Percentiles rank a stretch among this genome's conserved stretches.
phyloP scores from a whole-genome alignment of 495 filamentous ascomycete genomes.

The Evansstolkia leycettana region DNA sequence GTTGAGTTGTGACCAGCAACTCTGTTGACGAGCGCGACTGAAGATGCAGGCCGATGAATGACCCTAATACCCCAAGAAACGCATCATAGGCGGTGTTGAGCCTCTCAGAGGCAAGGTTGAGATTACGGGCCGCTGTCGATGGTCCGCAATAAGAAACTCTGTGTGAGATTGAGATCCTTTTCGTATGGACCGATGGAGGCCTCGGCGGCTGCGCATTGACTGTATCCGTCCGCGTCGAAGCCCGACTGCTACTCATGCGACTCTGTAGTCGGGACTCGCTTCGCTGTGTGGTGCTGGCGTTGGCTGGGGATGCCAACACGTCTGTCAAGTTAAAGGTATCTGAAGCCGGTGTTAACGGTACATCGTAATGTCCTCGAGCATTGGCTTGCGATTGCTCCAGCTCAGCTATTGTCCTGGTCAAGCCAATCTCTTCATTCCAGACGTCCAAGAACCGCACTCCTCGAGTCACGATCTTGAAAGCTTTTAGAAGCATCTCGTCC shows the following conservation, averaged over 20 bases:
- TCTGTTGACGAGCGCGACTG: slow-evolving; percentile 81
- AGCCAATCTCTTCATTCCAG: slow-evolving; percentile 61
- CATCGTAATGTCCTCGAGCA: slow-evolving; percentile 17
- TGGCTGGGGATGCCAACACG: slow-evolving; percentile 6
- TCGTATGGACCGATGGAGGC: slow-evolving; percentile 25
- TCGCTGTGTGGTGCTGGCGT: slow-evolving; percentile 13
- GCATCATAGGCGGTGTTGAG: slow-evolving; percentile 68
- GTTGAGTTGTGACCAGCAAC: slow-evolving; percentile 60
- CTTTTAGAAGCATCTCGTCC: slow-evolving; percentile 86
- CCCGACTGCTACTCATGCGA: slow-evolving; percentile 25
- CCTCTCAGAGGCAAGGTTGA: slow-evolving; percentile 50
- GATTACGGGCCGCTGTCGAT: slow-evolving; percentile 28
- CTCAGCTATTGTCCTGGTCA: slow-evolving; percentile 51
- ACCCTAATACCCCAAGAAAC: slow-evolving; percentile 78
- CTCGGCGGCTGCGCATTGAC: slow-evolving; percentile 11
- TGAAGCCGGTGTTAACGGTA: slow-evolving; percentile 63
- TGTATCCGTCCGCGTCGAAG: slow-evolving; percentile 26
- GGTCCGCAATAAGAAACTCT: slow-evolving; percentile 40
- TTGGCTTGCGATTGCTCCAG: slow-evolving; percentile 31
- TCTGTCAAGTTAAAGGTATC: slow-evolving; percentile 30
- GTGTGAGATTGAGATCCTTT: slow-evolving; percentile 45
- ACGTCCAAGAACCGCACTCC: slow-evolving; percentile 88
- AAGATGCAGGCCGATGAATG: slow-evolving; percentile 83
- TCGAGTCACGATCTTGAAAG: slow-evolving; percentile 86
- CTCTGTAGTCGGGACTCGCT: slow-evolving; percentile 27